phyloP scores from a whole-genome alignment of 2,329 filamentous ascomycete species.

The Pseudogymnoascus sp. region DNA sequence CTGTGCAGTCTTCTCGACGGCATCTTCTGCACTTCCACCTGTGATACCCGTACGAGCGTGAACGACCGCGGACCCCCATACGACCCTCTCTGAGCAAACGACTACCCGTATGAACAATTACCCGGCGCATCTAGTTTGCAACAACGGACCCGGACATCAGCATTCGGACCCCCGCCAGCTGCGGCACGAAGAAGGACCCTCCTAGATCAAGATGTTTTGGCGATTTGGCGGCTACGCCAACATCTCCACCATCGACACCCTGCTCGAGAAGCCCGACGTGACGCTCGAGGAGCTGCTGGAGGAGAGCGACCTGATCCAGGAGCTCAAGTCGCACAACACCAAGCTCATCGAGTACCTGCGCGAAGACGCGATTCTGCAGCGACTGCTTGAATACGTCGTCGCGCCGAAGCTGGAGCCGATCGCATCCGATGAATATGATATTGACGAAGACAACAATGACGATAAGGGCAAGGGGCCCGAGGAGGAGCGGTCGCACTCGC shows the following conservation, averaged over 20 bases:
- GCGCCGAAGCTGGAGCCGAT: constrained; percentile 63
- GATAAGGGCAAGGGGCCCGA: constrained; percentile 34
- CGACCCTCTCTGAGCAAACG: constrained; percentile 6
- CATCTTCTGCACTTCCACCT: not conserved
- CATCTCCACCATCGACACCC: constrained; percentile 90
- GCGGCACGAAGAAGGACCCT: constrained; percentile 26
- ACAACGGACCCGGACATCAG: constrained; percentile 15
- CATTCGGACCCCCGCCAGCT: constrained; percentile 20
- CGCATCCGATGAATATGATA: constrained; percentile 43
- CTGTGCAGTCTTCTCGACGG: not conserved
- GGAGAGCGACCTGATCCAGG: constrained; percentile 91
- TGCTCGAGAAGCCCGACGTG: constrained; percentile 92
- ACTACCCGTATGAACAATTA: constrained; percentile 27
- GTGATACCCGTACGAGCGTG: constrained; percentile 9
- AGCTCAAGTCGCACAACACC: constrained; percentile 95
- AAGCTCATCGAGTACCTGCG: constrained; percentile 95
- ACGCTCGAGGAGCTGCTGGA: constrained; percentile 92
- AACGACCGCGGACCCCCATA: not conserved
- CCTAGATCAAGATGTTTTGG: constrained; percentile 83
- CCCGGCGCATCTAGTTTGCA: constrained; percentile 17
- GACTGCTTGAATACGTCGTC: constrained; percentile 83
- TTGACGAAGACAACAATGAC: constrained; percentile 43
- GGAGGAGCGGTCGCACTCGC: constrained; percentile 43
- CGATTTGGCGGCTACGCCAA: constrained; percentile 98
- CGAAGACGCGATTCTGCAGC: constrained; percentile 76